Base-by-base conservation (phyloP, 768 basidiomycete species). In the Leccinum subgranulosum region DNA sequence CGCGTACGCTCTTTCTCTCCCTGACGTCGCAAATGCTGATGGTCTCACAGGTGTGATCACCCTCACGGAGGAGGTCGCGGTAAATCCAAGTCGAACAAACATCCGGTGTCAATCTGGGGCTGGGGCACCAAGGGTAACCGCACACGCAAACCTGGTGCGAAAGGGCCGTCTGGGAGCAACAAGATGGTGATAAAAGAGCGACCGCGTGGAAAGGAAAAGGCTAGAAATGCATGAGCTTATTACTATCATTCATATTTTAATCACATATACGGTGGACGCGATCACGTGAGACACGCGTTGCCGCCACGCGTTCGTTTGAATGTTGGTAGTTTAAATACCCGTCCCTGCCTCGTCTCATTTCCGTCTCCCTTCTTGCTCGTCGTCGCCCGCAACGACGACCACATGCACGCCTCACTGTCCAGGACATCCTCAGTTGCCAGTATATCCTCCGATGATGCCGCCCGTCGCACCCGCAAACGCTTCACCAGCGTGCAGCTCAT, bases 11-110 rank as follows among this genome's bases (percentile, higher is more conserved):
- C 3, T 52, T 55, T 55, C 49, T 56, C 50, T 28, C 51, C 17
- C 50, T 41, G 27, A 8, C 4, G 45, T 33, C 23, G 33, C 27
- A 34, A n/a, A 29, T 31, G 3, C 45, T 68, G 27, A 66, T 29
- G 7, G 4, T 5, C 1, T 48, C 53, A 9, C 56, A 94, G 92
- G 48, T 82, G 81, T 54, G 93, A 94, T 74, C 93, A 95, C 74
- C 94, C 96, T 59, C 94, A 97, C 70, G 95, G 95, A 74, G 95
- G 96, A 78, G 96, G 96, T 73, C 89, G 96, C 75, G 96, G 96
- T 64, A 98, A 96, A 74, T 92, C 90, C 59, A 98, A 99, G 81
- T 92, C 92, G 57, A 87, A 95, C 83, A 96, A 92, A 69, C 87
- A 94, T 70, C 93, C 95, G 3, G 86, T 90, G 27, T 94, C 92